phyloP scores from a whole-genome alignment of 2,329 filamentous ascomycete species.

The Colletotrichum lupini region DNA sequence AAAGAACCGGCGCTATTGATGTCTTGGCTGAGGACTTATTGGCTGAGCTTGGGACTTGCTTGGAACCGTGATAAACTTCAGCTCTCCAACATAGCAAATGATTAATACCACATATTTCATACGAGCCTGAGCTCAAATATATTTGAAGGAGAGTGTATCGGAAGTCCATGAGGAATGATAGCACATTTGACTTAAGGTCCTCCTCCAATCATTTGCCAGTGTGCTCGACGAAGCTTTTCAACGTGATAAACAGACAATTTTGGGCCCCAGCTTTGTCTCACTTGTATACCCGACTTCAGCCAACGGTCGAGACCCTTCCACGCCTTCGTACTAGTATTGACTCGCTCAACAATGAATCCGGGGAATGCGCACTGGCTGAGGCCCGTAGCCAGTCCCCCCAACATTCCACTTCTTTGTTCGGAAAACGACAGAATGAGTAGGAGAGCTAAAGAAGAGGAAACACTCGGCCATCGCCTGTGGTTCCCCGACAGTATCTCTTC shows the following conservation, averaged over 20 bases:
- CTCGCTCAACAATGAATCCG: not conserved
- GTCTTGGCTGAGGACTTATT: constrained; percentile 61
- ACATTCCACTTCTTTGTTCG: not conserved
- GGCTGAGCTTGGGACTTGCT: constrained; percentile 39
- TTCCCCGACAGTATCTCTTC: no score
- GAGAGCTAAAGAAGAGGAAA: no score
- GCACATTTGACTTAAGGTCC: no score
- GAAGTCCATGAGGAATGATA: no score
- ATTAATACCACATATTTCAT: not conserved
- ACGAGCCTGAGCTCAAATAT: not conserved
- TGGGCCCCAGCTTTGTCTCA: not conserved
- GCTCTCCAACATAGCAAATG: not conserved
- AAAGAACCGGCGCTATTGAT: constrained; percentile 60
- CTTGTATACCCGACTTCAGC: not conserved
- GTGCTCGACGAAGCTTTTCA: no score
- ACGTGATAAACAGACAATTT: no score
- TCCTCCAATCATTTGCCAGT: no score
- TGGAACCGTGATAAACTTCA: not conserved
- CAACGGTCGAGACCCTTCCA: not conserved
- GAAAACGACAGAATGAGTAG: not conserved
- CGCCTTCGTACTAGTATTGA: not conserved
- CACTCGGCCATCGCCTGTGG: no score
- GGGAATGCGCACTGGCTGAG: not conserved
- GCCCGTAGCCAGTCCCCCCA: no score
- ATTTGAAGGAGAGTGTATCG: no score